Percentiles rank a stretch among this genome's conserved stretches.
These are phyloP conservation scores for Podila minutissima DNA, from an alignment of 192 early-diverging fungal genomes.

Conservation along the genomic window DNA sequence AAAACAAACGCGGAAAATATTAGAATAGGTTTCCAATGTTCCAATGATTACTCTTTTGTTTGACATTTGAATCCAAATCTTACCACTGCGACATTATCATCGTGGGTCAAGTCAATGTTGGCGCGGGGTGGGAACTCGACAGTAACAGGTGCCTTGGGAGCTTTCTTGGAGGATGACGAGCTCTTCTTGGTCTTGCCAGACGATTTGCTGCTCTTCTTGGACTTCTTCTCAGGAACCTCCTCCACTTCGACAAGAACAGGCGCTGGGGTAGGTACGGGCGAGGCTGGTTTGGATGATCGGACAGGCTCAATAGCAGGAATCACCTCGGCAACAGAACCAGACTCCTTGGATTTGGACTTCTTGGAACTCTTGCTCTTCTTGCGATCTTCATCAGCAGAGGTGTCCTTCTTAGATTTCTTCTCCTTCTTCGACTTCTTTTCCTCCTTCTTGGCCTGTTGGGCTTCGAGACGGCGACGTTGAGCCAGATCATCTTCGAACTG, in stretches of 20 bases:
- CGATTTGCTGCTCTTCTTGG: slow-evolving; percentile 2
- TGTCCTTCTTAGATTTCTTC: slow-evolving; percentile 51
- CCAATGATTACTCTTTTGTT: neutral
- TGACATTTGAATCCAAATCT: neutral
- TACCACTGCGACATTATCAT: slow-evolving; percentile 45
- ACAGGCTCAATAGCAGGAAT: slow-evolving; percentile 18
- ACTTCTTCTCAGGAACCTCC: slow-evolving; percentile 8
- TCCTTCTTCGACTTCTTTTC: slow-evolving; percentile 54
- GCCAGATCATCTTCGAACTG: slow-evolving; percentile 56
- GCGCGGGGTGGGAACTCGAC: slow-evolving; percentile 34
- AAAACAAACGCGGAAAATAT: neutral
- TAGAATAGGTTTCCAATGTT: neutral
- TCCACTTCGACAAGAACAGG: neutral
- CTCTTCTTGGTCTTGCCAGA: slow-evolving; percentile 18
- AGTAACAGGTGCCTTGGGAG: slow-evolving; percentile 29
- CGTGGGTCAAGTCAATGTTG: slow-evolving; percentile 22
- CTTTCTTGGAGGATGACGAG: slow-evolving; percentile 15
- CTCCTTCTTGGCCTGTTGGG: slow-evolving; percentile 34
- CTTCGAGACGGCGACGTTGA: slow-evolving; percentile 43
- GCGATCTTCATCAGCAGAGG: slow-evolving; percentile 13
- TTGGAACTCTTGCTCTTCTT: slow-evolving; percentile 51
- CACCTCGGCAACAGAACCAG: slow-evolving; percentile 1
- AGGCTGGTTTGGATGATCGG: slow-evolving; percentile 4
- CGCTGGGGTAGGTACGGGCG: slow-evolving; percentile 2
- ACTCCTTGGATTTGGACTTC: slow-evolving; percentile 46